Evolutionary conservation across 2,329 filamentous ascomycete genomes (phyloP), one percentile per base, ranked within the genome.

Genomic region (Fusarium avenaceum): DNA sequence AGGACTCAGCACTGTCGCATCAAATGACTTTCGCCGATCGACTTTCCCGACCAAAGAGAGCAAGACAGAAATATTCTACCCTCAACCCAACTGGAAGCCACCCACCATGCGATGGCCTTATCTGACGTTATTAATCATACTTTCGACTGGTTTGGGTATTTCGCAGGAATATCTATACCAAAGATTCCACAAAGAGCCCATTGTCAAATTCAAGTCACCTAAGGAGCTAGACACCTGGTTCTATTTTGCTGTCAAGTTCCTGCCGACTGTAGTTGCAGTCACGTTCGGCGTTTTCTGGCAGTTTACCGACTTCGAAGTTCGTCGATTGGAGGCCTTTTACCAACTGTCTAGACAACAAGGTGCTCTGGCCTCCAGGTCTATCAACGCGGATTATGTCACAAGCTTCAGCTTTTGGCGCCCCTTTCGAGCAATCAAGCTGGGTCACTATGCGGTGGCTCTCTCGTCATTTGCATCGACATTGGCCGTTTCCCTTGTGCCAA

Each of bases 351-450:
- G 83, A 65, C 80, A 83, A 4, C 83, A 82, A 4, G 89, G 89
- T 15, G 87, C 89, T 1, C 77, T 89, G 20, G 89, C 89, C 0
- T 85, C 85, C 39, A 86, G 88, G 73, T 91, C 89, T 0, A 85
- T 93, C 72, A 93, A 92, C 66, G 89, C 92, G 63, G 89, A 92
- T 76, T 93, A 93, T 62, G 84, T 92, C 44, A 92, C 90, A 7
- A 85, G 87, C 69, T 86, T 90, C 79, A 89, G 85, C 71, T 87
- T 91, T 72, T 77, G 90, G 39, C 84, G 89, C 4, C 91, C 91
- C 0, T 76, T 92, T 6, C 82, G 85, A 45, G 90, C 90, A 2
- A 72, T 92, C 4, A 82, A 81, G 62, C 84, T 87, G 65, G 84
- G 83, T 44, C 91, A 93, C 71, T 91, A 89, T 74, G 89, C 90